These are phyloP conservation scores for Hemileccinum rubropunctum DNA, from an alignment of 768 basidiomycete genomes.

Conservation along the genomic window DNA sequence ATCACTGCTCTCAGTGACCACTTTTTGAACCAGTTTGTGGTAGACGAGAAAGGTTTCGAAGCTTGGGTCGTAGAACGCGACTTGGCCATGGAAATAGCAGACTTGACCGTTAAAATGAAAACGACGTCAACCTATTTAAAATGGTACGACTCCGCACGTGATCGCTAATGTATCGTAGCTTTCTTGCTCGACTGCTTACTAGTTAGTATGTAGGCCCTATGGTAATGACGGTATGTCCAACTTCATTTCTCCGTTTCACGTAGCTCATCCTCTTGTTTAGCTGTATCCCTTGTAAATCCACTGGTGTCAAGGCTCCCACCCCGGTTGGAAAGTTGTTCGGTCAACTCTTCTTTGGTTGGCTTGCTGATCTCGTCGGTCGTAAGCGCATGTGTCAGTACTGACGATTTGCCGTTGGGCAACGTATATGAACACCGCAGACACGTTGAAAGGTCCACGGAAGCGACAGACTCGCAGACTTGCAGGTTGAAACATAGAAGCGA, in stretches of 20 bases:
- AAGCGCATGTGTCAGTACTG: slow-evolving; percentile 70
- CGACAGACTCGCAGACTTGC: too few species aligned
- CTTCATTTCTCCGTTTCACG: neutral
- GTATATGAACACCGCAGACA: too few species aligned
- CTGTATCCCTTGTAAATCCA: slow-evolving; percentile 56
- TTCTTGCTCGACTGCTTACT: slow-evolving; percentile 81
- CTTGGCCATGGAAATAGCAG: slow-evolving; percentile 15
- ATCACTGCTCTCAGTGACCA: slow-evolving; percentile 33
- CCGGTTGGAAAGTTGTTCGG: slow-evolving; percentile 75
- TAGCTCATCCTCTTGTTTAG: neutral
- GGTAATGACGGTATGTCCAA: slow-evolving; percentile 29
- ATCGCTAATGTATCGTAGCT: slow-evolving; percentile 80
- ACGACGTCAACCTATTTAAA: neutral
- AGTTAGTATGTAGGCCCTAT: too few species aligned
- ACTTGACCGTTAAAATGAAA: neutral
- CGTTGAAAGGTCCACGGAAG: too few species aligned
- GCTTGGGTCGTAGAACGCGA: slow-evolving; percentile 1
- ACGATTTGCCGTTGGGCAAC: too few species aligned
- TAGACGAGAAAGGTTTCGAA: neutral
- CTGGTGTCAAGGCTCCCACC: slow-evolving; percentile 75
- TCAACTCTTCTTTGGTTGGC: slow-evolving; percentile 77
- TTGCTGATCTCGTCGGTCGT: slow-evolving; percentile 74
- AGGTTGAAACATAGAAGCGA: too few species aligned
- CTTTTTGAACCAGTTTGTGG: slow-evolving; percentile 20
- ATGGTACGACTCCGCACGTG: neutral